Percentiles rank a stretch among this genome's conserved stretches.
Conservation (phyloP, 2,329 filamentous ascomycete genomes). For the Diaporthe ampelina region DNA sequence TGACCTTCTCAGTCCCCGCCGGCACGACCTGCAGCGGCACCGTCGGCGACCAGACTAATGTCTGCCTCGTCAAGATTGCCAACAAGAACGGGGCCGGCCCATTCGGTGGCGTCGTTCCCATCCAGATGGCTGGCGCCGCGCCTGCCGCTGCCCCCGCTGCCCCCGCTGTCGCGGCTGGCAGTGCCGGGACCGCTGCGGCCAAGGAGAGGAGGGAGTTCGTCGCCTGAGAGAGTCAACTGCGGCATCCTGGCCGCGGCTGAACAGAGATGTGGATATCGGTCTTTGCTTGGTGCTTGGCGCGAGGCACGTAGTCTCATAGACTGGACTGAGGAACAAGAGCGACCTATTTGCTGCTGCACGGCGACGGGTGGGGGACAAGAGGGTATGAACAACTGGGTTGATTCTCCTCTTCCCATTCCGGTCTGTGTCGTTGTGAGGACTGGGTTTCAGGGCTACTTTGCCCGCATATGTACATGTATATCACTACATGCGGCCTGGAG, state of each 20-base stretch:
- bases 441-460: neutral
- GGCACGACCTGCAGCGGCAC: conserved; percentile 55
- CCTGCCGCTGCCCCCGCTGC: conserved; percentile 33
- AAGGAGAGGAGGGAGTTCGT: conserved; percentile 20
- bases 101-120: conserved; percentile 57
- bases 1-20: conserved; percentile 48
- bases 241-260: neutral
- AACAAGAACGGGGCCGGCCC: conserved; percentile 57
- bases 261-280: neutral
- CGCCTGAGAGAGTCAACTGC: neutral
- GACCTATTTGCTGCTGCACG: neutral
- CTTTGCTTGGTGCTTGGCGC: neutral
- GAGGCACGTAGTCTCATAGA: neutral
- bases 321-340: neutral
- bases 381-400: conserved; percentile 41
- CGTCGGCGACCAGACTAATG: conserved; percentile 50
- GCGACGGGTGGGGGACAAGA: conserved; percentile 11
- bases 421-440: neutral
- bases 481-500: too few species aligned
- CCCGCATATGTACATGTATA: neutral
- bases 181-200: neutral
- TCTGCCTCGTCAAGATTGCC: conserved; percentile 60
- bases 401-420: conserved; percentile 33
- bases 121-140: conserved; percentile 52
- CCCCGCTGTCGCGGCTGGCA: neutral